Evolutionary conservation across 192 early-diverging fungal species (phyloP), one percentile per base, ranked within the genome.

Genomic region (Rhizophlyctis rosea): DNA sequence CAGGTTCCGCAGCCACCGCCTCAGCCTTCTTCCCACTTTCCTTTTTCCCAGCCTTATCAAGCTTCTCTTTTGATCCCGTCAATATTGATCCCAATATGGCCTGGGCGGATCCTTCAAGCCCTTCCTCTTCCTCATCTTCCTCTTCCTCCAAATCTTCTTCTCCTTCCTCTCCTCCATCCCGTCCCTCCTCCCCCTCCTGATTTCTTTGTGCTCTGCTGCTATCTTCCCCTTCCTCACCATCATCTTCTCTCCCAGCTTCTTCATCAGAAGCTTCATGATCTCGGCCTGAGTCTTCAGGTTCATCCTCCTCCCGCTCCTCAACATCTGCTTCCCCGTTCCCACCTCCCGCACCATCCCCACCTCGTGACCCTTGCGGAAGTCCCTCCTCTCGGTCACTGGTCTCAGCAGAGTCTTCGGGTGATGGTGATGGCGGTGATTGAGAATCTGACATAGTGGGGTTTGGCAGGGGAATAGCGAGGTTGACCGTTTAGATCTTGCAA

Each of bases 71-170:
- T 66, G 25, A 3, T 24, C 13, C 32, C 2, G 63, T 64, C 18
- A 65, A 25, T 30, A 71, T 55, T 2, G 74, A 62, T 4, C 70
- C 65, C n/a, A 72, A 60, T 13, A 76, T 71, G 9, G 66, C 56
- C 29, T n/a, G 28, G 4, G 58, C 61, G 30, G 70, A 60, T 44
- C 58, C 62, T 31, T 65, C 69, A 14, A 54, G 64, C 39, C 53
- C 67, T 14, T 47, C 24, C 31, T 53, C 68, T 24, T 67, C 59
- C 27, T 69, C 72, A 9, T 65, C 62, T 25, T 32, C 58, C 14
- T 63, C 62, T 33, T 64, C 52, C 14, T 64, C 44, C 4, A 23
- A 29, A 31, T 69, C 62, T 3, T 28, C 50, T 28, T 61, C 67
- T 18, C 32, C 47, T 35, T 57, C 67, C 3, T 9, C 35, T 5